Evolutionary conservation across 495 filamentous ascomycete species (phyloP).

Genomic region (Bathelium albidoporum): DNA sequence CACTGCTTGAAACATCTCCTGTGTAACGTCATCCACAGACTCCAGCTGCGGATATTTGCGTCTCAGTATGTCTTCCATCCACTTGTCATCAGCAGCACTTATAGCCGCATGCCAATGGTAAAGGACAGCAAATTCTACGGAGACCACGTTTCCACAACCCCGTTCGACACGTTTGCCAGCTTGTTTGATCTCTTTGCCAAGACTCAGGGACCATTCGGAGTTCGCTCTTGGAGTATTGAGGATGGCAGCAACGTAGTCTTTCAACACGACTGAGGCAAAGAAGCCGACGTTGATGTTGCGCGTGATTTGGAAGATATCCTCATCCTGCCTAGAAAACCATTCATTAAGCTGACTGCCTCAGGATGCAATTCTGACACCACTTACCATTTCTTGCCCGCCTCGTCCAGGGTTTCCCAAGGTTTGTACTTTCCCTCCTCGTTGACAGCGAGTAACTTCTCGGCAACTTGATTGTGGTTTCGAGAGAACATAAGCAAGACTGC

Average conservation of each 20-base stretch:
- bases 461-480: constrained; percentile 27
- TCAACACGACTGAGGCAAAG: constrained; percentile 24
- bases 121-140: constrained; percentile 26
- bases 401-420: constrained; percentile 19
- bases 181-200: constrained; percentile 25
- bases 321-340: constrained; percentile 23
- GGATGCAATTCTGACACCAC: too few species aligned
- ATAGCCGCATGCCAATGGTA: constrained; percentile 29
- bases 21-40: constrained; percentile 35
- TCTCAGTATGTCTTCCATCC: constrained; percentile 24
- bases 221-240: constrained; percentile 28
- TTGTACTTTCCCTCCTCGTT: constrained; percentile 26
- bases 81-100: constrained; percentile 25
- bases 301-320: constrained; percentile 26
- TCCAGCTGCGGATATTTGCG: constrained; percentile 16
- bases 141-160: constrained; percentile 27
- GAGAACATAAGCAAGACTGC: constrained; percentile 24
- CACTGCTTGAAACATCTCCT: constrained; percentile 44
- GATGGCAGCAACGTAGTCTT: constrained; percentile 27
- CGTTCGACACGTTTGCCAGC: constrained; percentile 21
- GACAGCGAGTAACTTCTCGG: constrained; percentile 17
- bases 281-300: constrained; percentile 30
- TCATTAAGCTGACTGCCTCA: too few species aligned
- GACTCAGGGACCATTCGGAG: constrained; percentile 23
- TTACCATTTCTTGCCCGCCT: constrained; percentile 19